These are phyloP conservation scores for Thelephora terrestris DNA, from an alignment of 1,284 basidiomycete genomes.

Conservation along the genomic window DNA sequence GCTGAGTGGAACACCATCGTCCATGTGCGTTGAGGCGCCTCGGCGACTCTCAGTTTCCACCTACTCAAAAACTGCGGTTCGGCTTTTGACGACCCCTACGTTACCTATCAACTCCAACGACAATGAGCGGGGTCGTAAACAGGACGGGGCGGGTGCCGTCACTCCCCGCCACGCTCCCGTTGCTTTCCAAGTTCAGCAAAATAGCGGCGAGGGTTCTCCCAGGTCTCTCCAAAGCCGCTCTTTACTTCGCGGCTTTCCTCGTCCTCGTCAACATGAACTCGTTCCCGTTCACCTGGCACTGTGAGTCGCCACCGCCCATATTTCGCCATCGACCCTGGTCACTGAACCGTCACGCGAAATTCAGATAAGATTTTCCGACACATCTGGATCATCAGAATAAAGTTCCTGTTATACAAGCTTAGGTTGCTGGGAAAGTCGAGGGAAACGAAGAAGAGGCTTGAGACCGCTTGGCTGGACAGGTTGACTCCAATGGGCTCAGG, in stretches of 20 bases:
- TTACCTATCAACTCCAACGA: not conserved
- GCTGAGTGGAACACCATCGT: too few species aligned
- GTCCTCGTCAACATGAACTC: conserved; percentile 46
- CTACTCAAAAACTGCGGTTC: too few species aligned
- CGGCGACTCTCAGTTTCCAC: too few species aligned
- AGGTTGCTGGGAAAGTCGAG: conserved; percentile 32
- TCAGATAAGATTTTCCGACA: conserved; percentile 53
- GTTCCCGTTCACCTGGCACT: conserved; percentile 56
- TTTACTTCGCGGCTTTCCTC: conserved; percentile 18
- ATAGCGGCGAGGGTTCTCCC: too few species aligned
- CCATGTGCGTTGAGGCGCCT: too few species aligned
- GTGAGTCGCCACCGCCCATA: conserved; percentile 32
- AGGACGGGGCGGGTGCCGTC: not conserved
- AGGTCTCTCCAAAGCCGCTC: not conserved
- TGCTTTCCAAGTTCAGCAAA: too few species aligned
- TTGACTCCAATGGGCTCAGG: conserved; percentile 48
- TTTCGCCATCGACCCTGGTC: not conserved
- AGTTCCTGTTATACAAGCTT: conserved; percentile 27
- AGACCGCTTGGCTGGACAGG: conserved; percentile 28
- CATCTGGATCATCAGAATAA: conserved; percentile 29
- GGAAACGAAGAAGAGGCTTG: conserved; percentile 16
- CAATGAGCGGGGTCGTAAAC: not conserved
- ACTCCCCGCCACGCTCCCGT: too few species aligned
- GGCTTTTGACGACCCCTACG: too few species aligned
- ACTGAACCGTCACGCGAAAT: not conserved